phyloP scores from a whole-genome alignment of 73 alveolate species.

The Stentor roeselii region DNA sequence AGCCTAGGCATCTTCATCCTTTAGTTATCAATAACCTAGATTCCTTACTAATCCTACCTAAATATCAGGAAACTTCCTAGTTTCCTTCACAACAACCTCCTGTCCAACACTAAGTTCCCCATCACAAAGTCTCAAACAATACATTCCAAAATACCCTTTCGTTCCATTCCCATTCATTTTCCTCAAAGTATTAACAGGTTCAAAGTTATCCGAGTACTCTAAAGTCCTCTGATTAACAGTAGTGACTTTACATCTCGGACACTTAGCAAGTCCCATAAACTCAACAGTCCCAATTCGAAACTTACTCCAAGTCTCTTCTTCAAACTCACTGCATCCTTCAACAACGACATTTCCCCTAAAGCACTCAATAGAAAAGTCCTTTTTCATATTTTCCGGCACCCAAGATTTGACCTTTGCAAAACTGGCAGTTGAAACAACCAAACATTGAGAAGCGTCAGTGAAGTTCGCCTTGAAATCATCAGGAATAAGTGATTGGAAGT shows the following conservation, averaged over 20 bases:
- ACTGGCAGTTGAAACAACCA: neutral
- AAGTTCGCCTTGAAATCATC: neutral
- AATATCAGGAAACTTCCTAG: neutral
- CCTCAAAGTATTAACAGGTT: neutral
- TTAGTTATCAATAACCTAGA: too few species aligned
- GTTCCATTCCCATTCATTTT: neutral
- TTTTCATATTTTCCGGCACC: neutral
- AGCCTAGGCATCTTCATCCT: too few species aligned
- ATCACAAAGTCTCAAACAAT: neutral
- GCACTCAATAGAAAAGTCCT: neutral
- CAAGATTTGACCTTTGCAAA: neutral
- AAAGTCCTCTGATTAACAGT: neutral
- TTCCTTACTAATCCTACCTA: too few species aligned
- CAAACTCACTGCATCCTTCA: neutral
- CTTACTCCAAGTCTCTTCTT: neutral
- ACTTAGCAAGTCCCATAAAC: neutral
- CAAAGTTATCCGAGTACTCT: neutral
- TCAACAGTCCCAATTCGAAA: neutral
- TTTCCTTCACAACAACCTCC: neutral
- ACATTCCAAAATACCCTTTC: slow-evolving; percentile 9
- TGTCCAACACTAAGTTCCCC: neutral
- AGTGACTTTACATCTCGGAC: neutral
- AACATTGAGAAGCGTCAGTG: neutral
- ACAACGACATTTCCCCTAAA: neutral
- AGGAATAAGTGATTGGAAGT: too few species aligned